Conservation (phyloP, 1,284 basidiomycete species). For the Phellopilus nigrolimitatus region DNA sequence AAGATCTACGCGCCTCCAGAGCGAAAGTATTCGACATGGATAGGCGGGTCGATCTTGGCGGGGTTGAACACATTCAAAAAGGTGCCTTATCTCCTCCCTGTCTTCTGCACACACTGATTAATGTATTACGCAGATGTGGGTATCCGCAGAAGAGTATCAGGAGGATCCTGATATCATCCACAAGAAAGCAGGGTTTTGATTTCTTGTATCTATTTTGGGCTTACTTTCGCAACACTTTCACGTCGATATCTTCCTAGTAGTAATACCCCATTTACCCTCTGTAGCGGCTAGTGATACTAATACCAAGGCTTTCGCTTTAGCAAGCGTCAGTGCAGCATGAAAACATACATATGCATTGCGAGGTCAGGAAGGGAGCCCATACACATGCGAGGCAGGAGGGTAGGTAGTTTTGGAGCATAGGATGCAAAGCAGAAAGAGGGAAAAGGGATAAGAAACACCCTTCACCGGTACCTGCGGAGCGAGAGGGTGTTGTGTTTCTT, state of each 20-base stretch:
- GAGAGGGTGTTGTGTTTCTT: constrained; percentile 98
- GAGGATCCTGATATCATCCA: constrained; percentile 99
- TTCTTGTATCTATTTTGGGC: constrained; percentile 5
- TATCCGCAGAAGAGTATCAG: constrained; percentile 98
- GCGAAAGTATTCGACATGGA: constrained; percentile 99
- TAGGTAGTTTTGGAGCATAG: constrained; percentile 15
- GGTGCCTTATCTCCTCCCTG: constrained; percentile 40
- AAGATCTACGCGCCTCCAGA: constrained; percentile 99
- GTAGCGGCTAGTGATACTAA: constrained; percentile 19
- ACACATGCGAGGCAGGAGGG: constrained; percentile 8
- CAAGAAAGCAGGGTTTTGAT: constrained; percentile 77
- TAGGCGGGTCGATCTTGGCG: constrained; percentile 94
- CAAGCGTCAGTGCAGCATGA: constrained; percentile 3
- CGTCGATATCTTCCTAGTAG: constrained; percentile 17
- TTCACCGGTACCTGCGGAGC: constrained; percentile 95
- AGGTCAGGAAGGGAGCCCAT: constrained; percentile 4
- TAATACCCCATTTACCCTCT: constrained; percentile 17
- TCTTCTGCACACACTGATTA: constrained; percentile 6
- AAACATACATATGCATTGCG: constrained; percentile 15
- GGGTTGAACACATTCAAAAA: constrained; percentile 98
- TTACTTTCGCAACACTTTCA: constrained; percentile 17
- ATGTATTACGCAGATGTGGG: constrained; percentile 77
- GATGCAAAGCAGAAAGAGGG: constrained; percentile 21
- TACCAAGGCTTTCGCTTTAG: constrained; percentile 12
- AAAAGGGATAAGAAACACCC: constrained; percentile 28